Conservation (phyloP, 106 monocot genomes). For the Narthecium ossifragum region DNA sequence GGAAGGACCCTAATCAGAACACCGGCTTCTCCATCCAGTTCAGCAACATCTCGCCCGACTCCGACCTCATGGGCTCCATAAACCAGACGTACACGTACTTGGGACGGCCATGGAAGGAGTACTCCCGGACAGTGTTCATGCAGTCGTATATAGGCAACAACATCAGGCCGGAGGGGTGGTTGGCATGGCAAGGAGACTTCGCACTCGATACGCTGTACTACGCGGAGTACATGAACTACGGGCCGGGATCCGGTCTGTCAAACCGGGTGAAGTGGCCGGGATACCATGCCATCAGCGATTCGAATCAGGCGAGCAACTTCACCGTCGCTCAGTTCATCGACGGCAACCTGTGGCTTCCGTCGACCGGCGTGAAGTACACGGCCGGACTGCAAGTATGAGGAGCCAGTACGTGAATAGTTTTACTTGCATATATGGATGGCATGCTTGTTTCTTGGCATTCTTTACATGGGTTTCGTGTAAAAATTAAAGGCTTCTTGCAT, state of each 20-base stretch:
- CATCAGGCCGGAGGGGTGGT: conserved; percentile 52
- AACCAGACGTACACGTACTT: conserved; percentile 36
- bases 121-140: conserved; percentile 61
- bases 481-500: too few species aligned
- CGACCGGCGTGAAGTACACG: conserved; percentile 53
- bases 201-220: conserved; percentile 60
- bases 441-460: too few species aligned
- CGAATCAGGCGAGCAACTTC: conserved; percentile 28
- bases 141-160: conserved; percentile 41
- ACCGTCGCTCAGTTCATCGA: conserved; percentile 69
- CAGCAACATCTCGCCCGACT: conserved; percentile 53
- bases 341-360: conserved; percentile 61
- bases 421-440: too few species aligned
- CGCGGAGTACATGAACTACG: conserved; percentile 65
- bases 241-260: conserved; percentile 39
- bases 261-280: conserved; percentile 65
- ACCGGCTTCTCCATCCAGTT: conserved; percentile 72
- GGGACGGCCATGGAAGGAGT: conserved; percentile 82
- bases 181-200: conserved; percentile 60
- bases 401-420: too few species aligned
- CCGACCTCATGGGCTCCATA: conserved; percentile 14
- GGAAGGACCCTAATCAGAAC: conserved; percentile 64
- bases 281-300: conserved; percentile 23
- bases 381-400: conserved; percentile 33
- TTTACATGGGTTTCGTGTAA: too few species aligned